A percentile compares a stretch with the other conserved stretches of the same genome.
phyloP scores from a whole-genome alignment of 2,329 filamentous ascomycete genomes.

The Penicillium sp. region DNA sequence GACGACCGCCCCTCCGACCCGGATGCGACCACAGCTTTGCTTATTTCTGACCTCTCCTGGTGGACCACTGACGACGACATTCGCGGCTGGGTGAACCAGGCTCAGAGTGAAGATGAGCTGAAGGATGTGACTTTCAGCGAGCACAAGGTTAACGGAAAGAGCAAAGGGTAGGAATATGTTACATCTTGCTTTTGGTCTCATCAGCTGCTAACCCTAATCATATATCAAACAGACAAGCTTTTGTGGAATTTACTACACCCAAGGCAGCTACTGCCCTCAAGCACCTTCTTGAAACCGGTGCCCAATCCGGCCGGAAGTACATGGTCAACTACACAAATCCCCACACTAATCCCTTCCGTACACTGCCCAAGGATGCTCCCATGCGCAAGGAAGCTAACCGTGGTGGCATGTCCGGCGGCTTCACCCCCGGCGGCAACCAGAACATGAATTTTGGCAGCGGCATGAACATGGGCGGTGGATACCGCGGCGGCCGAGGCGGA shows the following conservation, averaged over 20 bases:
- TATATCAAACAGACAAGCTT: constrained; percentile 61
- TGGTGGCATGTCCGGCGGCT: constrained; percentile 45
- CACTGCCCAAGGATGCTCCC: constrained; percentile 82
- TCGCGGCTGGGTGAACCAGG: constrained; percentile 76
- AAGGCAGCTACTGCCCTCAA: constrained; percentile 86
- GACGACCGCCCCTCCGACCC: constrained; percentile 57
- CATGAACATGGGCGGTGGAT: constrained; percentile 48
- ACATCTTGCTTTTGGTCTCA: neutral
- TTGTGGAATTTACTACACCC: constrained; percentile 76
- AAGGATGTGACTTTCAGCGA: constrained; percentile 96
- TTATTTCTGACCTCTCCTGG: constrained; percentile 90
- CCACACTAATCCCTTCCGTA: constrained; percentile 81
- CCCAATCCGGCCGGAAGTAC: constrained; percentile 61
- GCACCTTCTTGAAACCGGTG: constrained; percentile 69
- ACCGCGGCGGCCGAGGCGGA: constrained; percentile 50
- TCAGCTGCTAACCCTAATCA: neutral
- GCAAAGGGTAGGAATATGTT: constrained; percentile 71
- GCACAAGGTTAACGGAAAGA: constrained; percentile 98
- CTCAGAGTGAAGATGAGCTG: constrained; percentile 77
- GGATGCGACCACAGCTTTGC: constrained; percentile 66
- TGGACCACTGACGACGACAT: constrained; percentile 97
- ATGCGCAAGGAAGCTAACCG: constrained; percentile 64
- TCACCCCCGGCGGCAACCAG: constrained; percentile 39
- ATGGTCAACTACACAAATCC: constrained; percentile 72
- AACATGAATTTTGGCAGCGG: constrained; percentile 44